Evolutionary conservation across 116 monocot species (phyloP), one percentile per base, ranked within the genome.

Genomic region (Papilionanthe hybrid): DNA sequence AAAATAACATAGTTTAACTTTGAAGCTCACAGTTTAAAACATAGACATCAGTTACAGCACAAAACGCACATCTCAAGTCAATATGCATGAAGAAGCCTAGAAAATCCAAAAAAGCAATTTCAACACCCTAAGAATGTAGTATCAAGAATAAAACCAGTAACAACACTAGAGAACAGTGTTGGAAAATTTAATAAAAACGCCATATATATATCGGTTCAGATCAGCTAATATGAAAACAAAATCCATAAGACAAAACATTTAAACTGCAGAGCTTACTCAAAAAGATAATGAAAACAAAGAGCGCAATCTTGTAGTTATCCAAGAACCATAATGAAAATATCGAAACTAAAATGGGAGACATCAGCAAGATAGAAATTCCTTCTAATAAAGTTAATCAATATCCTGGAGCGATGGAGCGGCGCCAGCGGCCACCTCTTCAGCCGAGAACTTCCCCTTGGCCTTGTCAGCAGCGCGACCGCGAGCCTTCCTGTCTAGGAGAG

Each of bases 361-460:
- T 4, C 63, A 0, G 2, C 63, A 12, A 25, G n/a, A 25, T 63
- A 25, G 25, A 8, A 63, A 53, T 53, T 53, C 53, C 17, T 53
- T 17, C 53, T 17, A 53, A 53, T 20, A 22, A 25, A 63, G 49
- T 84, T 71, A 91, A 57, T 91, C 91, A 30, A 91, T 72, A 80
- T 91, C 88, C 77, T 86, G 86, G 55, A 91, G 91, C 2, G 91
- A 91, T 4, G 66, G 80, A 65, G 80, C 82, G 2, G 88, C 86
- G 0, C 83, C 86, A 18, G 87, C 84, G 29, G 88, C 91, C 25
- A 93, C 93, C 37, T 93, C 90, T 9, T 93, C 91, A 13, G 85
- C 91, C 0, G 93, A 87, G 60, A 93, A 93, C 84, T 93, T 93
- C 42, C 93, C 90, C 83, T 93, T 93, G 56, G 88, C 88, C 87